phyloP scores from a whole-genome alignment of 257 asterid species.

The Avicennia marina region DNA sequence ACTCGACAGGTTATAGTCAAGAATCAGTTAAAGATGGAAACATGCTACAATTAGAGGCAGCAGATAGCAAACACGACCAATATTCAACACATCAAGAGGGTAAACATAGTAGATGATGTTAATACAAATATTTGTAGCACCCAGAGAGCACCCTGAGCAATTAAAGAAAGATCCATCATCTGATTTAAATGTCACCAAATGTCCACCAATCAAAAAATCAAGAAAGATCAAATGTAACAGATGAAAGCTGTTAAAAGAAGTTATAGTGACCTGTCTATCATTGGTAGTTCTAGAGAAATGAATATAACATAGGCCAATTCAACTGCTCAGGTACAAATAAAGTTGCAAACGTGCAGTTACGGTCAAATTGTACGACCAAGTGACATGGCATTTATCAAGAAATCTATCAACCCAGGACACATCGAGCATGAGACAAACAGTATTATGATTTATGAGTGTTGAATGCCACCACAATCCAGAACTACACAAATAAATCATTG shows the following conservation, averaged over 20 bases:
- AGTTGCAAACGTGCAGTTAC: too few relatives aligned
- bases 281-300: background rate
- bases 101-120: background rate
- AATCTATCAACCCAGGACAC: background rate
- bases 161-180: background rate
- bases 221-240: background rate
- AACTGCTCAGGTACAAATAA: too few relatives aligned
- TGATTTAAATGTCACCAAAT: background rate
- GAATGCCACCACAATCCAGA: background rate
- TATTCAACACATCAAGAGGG: background rate
- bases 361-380: too few relatives aligned
- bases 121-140: too few relatives aligned
- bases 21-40: too few relatives aligned
- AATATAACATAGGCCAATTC: background rate
- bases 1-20: too few relatives aligned
- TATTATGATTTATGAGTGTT: background rate
- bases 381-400: too few relatives aligned
- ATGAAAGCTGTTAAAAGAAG: background rate
- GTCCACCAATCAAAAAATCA: background rate
- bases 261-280: background rate
- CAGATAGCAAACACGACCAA: too few relatives aligned
- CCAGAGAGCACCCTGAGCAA: too few relatives aligned
- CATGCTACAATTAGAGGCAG: too few relatives aligned
- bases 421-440: background rate
- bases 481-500: background rate